A percentile compares a stretch with the other conserved stretches of the same genome.
Conservation (phyloP, 176 grass and related monocot species). For the Microstegium vimineum region DNA sequence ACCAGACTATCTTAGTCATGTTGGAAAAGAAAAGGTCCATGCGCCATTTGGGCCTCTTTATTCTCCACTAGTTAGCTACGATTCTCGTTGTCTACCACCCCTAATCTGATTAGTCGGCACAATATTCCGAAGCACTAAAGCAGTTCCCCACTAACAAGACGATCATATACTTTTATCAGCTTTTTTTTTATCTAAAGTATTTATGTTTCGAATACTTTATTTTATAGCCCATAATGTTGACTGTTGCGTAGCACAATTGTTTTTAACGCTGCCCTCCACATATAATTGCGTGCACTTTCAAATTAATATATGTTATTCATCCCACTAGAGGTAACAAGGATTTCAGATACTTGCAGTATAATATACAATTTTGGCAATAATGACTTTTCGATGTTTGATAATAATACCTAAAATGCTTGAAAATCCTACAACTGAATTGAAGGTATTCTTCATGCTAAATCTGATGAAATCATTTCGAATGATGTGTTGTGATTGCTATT, state of each 20-base stretch:
- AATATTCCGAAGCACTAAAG: constrained; percentile 33
- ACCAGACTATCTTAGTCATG: neutral
- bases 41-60: constrained; percentile 33
- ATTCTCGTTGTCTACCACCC: constrained; percentile 20
- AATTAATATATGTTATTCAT: neutral
- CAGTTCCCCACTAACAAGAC: constrained; percentile 39
- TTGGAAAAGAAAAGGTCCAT: constrained; percentile 34
- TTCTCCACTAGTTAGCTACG: constrained; percentile 42
- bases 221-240: constrained; percentile 44
- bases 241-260: constrained; percentile 16
- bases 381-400: neutral
- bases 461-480: neutral
- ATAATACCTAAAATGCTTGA: neutral
- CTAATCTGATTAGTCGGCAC: constrained; percentile 28
- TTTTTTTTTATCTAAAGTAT: constrained; percentile 32
- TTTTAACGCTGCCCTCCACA: neutral
- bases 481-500: neutral
- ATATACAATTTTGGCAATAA: neutral
- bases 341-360: neutral
- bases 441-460: neutral
- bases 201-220: constrained; percentile 27
- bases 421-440: neutral
- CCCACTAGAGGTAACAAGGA: neutral
- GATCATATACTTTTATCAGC: constrained; percentile 35
- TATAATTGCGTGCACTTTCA: constrained; percentile 30